Evolutionary conservation across 331 rosid genomes (phyloP).

Genomic region (Cydonia oblonga): DNA sequence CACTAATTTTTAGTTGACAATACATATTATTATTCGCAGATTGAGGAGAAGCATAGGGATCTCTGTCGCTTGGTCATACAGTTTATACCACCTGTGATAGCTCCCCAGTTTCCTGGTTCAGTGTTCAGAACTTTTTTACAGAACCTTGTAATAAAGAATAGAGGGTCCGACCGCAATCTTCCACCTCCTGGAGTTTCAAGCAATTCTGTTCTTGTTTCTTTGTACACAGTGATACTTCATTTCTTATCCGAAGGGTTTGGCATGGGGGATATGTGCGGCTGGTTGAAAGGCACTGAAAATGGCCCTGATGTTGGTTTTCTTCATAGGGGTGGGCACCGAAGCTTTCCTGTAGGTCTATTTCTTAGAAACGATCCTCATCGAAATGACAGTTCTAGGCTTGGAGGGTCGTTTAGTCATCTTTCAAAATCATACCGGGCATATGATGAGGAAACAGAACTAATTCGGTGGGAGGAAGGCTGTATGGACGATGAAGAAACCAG

Average conservation of each 20-base stretch:
- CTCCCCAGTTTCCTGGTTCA: slow-evolving; percentile 87
- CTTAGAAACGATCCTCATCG: slow-evolving; percentile 61
- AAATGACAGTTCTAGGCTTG: slow-evolving; percentile 76
- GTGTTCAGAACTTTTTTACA: slow-evolving; percentile 78
- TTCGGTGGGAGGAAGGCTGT: slow-evolving; percentile 91
- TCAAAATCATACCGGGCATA: slow-evolving; percentile 42
- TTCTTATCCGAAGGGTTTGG: slow-evolving; percentile 95
- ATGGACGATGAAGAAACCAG: slow-evolving; percentile 74
- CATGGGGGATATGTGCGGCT: slow-evolving; percentile 53
- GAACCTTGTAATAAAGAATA: slow-evolving; percentile 67
- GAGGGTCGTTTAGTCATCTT: slow-evolving; percentile 78
- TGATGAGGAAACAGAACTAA: slow-evolving; percentile 58
- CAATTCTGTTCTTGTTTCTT: slow-evolving; percentile 84
- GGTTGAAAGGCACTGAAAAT: slow-evolving; percentile 66
- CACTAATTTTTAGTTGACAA: slow-evolving; percentile 9
- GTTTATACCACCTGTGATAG: slow-evolving; percentile 70
- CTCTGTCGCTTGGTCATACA: slow-evolving; percentile 87
- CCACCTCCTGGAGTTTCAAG: slow-evolving; percentile 84
- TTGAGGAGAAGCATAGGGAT: slow-evolving; percentile 96
- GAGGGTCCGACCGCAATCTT: slow-evolving; percentile 72
- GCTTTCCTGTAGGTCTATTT: slow-evolving; percentile 65
- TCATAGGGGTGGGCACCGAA: slow-evolving; percentile 89
- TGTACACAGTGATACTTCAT: slow-evolving; percentile 76
- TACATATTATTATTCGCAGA: slow-evolving; percentile 31
- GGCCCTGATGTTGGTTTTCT: slow-evolving; percentile 74